A percentile compares a stretch with the other conserved stretches of the same genome.
Conservation (phyloP, 148 eudicot species). For the Nyssa sinensis region DNA sequence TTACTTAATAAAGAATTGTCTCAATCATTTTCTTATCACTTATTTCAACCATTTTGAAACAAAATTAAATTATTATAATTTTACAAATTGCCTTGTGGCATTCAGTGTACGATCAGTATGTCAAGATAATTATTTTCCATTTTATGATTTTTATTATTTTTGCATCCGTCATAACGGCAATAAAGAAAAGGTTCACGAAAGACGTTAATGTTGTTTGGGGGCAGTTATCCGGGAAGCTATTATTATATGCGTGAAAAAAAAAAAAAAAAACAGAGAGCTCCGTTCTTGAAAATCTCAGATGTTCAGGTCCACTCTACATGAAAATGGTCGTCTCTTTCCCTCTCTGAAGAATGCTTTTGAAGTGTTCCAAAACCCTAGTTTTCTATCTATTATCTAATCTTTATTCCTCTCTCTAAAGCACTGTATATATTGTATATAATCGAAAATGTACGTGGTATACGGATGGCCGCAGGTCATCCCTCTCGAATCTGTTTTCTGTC, state of each 20-base stretch:
- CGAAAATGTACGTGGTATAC: constrained; percentile 91
- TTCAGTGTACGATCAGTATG: no score
- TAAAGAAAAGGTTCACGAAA: no score
- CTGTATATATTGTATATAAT: constrained; percentile 5
- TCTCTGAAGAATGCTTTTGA: constrained; percentile 19
- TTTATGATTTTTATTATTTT: no score
- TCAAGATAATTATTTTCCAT: no score
- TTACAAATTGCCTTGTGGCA: no score
- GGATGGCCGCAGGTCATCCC: constrained; percentile 99
- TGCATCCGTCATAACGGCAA: no score
- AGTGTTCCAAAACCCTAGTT: constrained; percentile 22
- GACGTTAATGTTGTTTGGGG: no score
- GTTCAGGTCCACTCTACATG: constrained; percentile 40
- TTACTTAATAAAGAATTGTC: no score
- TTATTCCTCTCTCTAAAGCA: not conserved
- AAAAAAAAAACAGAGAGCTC: not conserved
- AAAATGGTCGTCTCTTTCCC: constrained; percentile 22
- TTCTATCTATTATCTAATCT: constrained; percentile 1
- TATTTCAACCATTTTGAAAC: no score
- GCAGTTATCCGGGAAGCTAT: no score
- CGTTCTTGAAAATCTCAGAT: constrained; percentile 41
- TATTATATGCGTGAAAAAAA: not conserved
- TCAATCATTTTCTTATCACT: no score
- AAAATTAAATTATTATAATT: no score
- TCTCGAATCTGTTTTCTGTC: constrained; percentile 56